These are phyloP conservation scores for Saccharomycopsis oosterbeekiorum DNA, from an alignment of 805 yeast species.

Conservation along the genomic window DNA sequence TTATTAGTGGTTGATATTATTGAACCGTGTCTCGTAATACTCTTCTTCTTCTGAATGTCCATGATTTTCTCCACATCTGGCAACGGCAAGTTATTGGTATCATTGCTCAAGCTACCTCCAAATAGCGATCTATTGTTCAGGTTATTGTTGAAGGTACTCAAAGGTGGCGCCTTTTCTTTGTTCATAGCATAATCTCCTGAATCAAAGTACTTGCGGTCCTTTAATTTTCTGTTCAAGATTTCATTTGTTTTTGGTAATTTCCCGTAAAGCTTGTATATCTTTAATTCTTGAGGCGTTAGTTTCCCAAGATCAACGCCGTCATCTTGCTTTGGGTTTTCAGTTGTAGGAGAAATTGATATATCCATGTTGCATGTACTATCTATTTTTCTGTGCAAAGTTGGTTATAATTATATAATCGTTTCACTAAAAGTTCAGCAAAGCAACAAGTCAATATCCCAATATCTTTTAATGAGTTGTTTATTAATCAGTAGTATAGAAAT, in stretches of 20 bases:
- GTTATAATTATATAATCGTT: too few species aligned
- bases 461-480: too few species aligned
- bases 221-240: slow-evolving; percentile 60
- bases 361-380: background rate
- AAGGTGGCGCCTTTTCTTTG: slow-evolving; percentile 3
- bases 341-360: slow-evolving; percentile 14
- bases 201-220: slow-evolving; percentile 86
- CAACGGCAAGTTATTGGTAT: slow-evolving; percentile 11
- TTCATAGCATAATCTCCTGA: slow-evolving; percentile 91
- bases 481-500: too few species aligned
- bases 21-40: slow-evolving; percentile 17
- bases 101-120: slow-evolving; percentile 13
- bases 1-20: slow-evolving; percentile 16
- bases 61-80: slow-evolving; percentile 17
- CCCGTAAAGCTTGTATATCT: slow-evolving; percentile 72
- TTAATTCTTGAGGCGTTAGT: slow-evolving; percentile 69
- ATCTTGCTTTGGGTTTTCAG: slow-evolving; percentile 3
- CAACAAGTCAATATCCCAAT: too few species aligned
- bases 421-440: too few species aligned
- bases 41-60: slow-evolving; percentile 17
- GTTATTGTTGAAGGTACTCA: background rate
- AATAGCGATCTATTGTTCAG: background rate
- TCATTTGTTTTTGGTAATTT: slow-evolving; percentile 76
- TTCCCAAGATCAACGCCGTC: slow-evolving; percentile 40
- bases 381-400: background rate